Evolutionary conservation across 768 basidiomycete genomes (phyloP).

Genomic region (Heimioporus sp.): DNA sequence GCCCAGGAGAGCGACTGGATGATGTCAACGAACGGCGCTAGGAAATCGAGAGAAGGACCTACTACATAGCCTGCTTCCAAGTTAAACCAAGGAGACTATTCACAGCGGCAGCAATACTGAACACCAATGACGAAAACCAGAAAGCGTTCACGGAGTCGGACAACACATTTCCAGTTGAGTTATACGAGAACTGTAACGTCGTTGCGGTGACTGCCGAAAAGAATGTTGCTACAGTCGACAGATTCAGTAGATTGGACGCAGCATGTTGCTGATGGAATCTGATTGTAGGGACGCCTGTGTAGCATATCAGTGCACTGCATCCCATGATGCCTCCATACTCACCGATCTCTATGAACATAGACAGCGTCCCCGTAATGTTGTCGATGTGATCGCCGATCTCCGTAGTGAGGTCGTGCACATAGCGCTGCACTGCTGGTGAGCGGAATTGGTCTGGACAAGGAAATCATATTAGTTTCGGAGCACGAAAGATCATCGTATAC

Average conservation of each 20-base stretch:
- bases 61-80: conserved; percentile 61
- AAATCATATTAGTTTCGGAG: conserved; percentile 7
- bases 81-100: conserved; percentile 52
- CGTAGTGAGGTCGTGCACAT: conserved; percentile 49
- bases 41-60: conserved; percentile 24
- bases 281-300: conserved; percentile 51
- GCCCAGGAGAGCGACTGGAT: conserved; percentile 49
- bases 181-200: conserved; percentile 48
- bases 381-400: conserved; percentile 57
- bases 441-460: conserved; percentile 44
- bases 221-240: conserved; percentile 54
- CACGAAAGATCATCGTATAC: background rate
- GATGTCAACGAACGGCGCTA: conserved; percentile 17
- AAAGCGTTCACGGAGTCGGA: conserved; percentile 48
- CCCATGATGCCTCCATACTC: conserved; percentile 21
- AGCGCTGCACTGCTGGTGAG: conserved; percentile 52
- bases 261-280: conserved; percentile 53
- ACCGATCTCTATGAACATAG: conserved; percentile 55
- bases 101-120: conserved; percentile 53
- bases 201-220: conserved; percentile 54
- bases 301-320: conserved; percentile 28
- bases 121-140: conserved; percentile 55
- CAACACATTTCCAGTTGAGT: conserved; percentile 32
- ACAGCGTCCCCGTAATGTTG: conserved; percentile 48
- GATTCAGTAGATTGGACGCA: conserved; percentile 46